Evolutionary conservation across 768 basidiomycete species (phyloP).

Genomic region (Trametes sanguinea): DNA sequence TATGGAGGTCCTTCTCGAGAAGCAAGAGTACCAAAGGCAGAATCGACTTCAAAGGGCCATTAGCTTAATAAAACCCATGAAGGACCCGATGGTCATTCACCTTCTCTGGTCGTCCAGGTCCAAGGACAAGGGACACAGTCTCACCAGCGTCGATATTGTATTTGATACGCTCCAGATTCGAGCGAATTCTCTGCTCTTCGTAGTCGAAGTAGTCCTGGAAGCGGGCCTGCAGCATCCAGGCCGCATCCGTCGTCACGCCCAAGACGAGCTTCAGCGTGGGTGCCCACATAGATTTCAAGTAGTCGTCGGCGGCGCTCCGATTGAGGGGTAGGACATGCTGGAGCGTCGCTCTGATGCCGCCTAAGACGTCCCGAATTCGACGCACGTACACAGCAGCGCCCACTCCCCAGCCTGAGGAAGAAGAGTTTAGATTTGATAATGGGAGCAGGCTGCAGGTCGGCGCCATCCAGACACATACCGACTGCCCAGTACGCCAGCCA

Average conservation of each 20-base stretch:
- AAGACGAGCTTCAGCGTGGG: background rate
- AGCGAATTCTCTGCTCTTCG: conserved; percentile 30
- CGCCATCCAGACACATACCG: conserved; percentile 22
- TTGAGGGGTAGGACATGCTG: background rate
- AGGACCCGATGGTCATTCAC: conserved; percentile 10
- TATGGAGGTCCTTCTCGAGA: conserved; percentile 1
- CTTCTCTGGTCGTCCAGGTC: conserved; percentile 32
- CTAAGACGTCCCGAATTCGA: background rate
- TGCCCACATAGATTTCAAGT: background rate
- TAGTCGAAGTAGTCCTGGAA: conserved; percentile 27
- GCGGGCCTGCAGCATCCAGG: conserved; percentile 2
- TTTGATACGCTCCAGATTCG: conserved; percentile 28
- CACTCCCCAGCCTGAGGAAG: conserved; percentile 23
- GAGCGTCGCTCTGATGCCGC: background rate
- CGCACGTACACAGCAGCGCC: conserved; percentile 5
- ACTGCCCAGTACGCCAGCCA: conserved; percentile 39
- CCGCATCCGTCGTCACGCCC: background rate
- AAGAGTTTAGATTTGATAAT: background rate
- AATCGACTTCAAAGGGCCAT: background rate
- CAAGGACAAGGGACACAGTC: conserved; percentile 32
- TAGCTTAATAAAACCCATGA: no score
- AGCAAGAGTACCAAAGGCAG: conserved; percentile 1
- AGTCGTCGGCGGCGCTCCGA: background rate
- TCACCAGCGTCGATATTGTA: conserved; percentile 34
- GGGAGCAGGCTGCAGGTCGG: background rate